Percentiles rank a stretch among this genome's conserved stretches.
Evolutionary conservation across 768 basidiomycete species (phyloP).

Genomic region (Dacryopinax primogenitus): DNA sequence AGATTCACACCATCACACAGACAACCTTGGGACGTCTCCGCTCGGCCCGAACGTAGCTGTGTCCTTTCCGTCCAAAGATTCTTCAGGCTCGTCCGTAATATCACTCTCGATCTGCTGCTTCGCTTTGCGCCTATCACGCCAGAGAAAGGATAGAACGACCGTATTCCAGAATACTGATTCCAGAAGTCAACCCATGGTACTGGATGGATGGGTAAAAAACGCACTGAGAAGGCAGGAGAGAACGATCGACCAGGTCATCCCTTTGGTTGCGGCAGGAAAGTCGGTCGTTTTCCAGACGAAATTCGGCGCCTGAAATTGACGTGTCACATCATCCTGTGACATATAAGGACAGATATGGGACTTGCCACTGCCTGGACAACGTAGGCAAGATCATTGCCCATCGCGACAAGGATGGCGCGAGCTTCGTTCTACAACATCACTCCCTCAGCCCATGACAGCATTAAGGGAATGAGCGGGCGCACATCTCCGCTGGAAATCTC

Average conservation of each 20-base stretch:
- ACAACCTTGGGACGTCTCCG: too few species aligned
- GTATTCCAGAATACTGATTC: background rate
- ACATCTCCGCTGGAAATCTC: conserved; percentile 20
- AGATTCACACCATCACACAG: too few species aligned
- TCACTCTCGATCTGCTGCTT: background rate
- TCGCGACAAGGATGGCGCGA: conserved; percentile 21
- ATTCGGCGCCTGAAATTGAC: conserved; percentile 18
- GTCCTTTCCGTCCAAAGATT: background rate
- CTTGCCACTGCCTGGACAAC: conserved; percentile 22
- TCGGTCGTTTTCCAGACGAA: conserved; percentile 24
- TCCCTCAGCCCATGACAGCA: background rate
- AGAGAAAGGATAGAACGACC: background rate
- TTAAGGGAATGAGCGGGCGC: background rate
- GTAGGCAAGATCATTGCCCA: conserved; percentile 22
- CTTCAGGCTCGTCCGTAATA: background rate
- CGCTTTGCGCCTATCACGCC: background rate
- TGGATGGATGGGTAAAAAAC: background rate
- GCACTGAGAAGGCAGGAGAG: conserved; percentile 17
- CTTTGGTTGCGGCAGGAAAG: conserved; percentile 21
- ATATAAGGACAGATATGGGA: too few species aligned
- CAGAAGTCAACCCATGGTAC: background rate
- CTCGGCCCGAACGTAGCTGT: background rate
- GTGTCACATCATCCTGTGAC: too few species aligned
- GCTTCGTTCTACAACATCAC: conserved; percentile 14
- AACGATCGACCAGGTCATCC: conserved; percentile 18